Percentiles rank a stretch among this genome's conserved stretches.
Conservation (phyloP, 257 asterid genomes). For the Jacaranda copaia region DNA sequence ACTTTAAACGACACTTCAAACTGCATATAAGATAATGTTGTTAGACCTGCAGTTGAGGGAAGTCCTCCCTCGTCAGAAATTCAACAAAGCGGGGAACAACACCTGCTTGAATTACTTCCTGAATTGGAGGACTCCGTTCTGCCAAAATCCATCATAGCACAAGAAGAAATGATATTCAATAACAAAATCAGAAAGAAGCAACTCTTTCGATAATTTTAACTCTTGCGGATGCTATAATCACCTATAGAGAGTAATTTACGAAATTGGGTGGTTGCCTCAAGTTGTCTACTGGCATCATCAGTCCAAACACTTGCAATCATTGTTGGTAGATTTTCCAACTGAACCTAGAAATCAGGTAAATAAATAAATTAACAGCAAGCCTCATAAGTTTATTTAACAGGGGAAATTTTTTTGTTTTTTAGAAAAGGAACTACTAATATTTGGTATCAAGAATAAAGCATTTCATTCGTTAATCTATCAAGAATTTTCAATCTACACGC, state of each 20-base stretch:
- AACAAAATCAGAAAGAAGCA: neutral
- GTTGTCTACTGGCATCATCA: slow-evolving; percentile 63
- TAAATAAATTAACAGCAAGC: neutral
- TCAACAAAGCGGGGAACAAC: slow-evolving; percentile 88
- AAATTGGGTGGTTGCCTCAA: slow-evolving; percentile 77
- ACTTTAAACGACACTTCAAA: neutral
- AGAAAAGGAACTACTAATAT: neutral
- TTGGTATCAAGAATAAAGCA: neutral
- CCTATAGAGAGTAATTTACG: slow-evolving; percentile 89
- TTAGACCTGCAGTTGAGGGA: slow-evolving; percentile 85
- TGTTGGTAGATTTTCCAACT: slow-evolving; percentile 69
- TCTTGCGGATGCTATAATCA: slow-evolving; percentile 29
- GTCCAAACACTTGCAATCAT: slow-evolving; percentile 79
- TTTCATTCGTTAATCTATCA: neutral
- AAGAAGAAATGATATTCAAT: slow-evolving; percentile 14
- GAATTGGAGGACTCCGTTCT: slow-evolving; percentile 92
- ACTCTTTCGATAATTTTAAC: neutral
- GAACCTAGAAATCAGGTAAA: slow-evolving; percentile 43
- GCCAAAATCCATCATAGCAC: slow-evolving; percentile 15
- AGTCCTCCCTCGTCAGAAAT: slow-evolving; percentile 80
- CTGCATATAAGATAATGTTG: neutral
- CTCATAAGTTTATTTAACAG: neutral
- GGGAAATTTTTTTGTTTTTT: too few species aligned
- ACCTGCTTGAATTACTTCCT: slow-evolving; percentile 84
- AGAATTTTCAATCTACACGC: neutral